Conservation (phyloP, 1,139 yeast species). For the Nakaseomyces kungkrabaensis region DNA sequence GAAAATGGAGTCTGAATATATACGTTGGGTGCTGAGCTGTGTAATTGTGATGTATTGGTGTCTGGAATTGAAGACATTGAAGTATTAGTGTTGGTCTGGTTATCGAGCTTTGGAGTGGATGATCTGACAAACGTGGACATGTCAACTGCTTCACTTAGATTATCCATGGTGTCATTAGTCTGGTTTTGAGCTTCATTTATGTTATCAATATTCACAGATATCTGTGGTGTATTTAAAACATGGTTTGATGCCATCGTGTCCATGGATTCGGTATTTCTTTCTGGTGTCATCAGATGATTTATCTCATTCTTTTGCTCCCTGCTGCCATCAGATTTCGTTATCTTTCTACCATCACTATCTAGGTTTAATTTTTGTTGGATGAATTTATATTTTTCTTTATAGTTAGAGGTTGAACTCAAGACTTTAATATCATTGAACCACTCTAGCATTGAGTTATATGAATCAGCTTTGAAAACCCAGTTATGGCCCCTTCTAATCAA, state of each 20-base stretch:
- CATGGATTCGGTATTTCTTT: constrained; percentile 2
- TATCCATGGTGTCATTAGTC: neutral
- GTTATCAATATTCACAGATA: constrained; percentile 2
- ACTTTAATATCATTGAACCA: constrained; percentile 76
- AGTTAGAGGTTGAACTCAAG: constrained; percentile 32
- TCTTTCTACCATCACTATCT: constrained; percentile 10
- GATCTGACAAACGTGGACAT: constrained; percentile 8
- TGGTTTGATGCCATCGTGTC: constrained; percentile 1
- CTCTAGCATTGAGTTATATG: constrained; percentile 61
- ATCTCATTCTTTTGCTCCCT: neutral
- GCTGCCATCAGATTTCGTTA: constrained; percentile 2
- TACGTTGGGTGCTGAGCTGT: constrained; percentile 9
- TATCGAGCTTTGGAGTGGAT: constrained; percentile 11
- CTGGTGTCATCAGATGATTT: constrained; percentile 5
- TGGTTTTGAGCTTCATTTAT: constrained; percentile 1
- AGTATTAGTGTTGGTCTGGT: constrained; percentile 14
- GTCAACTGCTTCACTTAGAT: constrained; percentile 5
- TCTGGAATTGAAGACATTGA: constrained; percentile 16
- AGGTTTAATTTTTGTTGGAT: constrained; percentile 15
- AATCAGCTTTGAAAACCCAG: constrained; percentile 84
- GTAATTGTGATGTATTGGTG: constrained; percentile 12
- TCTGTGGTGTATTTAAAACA: constrained; percentile 1
- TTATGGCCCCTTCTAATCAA: constrained; percentile 66
- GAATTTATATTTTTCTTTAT: constrained; percentile 19
- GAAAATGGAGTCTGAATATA: constrained; percentile 10